These are phyloP conservation scores for Sclerotinia sclerotiorum DNA, from an alignment of 2,329 filamentous ascomycete species.

Conservation along the genomic window DNA sequence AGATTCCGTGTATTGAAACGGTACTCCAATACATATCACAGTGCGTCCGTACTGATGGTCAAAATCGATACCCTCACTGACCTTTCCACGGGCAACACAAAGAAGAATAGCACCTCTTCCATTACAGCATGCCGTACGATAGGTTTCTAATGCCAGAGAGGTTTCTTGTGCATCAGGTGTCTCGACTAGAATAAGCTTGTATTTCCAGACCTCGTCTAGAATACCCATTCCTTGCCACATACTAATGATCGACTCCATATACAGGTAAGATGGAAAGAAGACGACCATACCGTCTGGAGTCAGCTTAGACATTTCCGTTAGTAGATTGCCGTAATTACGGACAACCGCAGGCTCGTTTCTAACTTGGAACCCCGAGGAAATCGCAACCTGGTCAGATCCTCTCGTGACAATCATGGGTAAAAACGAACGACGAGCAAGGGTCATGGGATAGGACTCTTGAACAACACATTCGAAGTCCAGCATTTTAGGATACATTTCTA, in stretches of 20 bases:
- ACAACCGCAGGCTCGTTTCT: slow-evolving; percentile 96
- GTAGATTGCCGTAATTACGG: slow-evolving; percentile 88
- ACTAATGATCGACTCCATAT: slow-evolving; percentile 98
- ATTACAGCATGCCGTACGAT: slow-evolving; percentile 96
- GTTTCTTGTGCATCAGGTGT: slow-evolving; percentile 98
- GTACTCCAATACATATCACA: slow-evolving; percentile 93
- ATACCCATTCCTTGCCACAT: slow-evolving; percentile 99
- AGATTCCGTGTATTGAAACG: slow-evolving; percentile 98
- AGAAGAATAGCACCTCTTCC: slow-evolving; percentile 89
- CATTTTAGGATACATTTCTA: slow-evolving; percentile 99
- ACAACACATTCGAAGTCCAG: slow-evolving; percentile 88
- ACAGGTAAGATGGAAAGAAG: slow-evolving; percentile 97
- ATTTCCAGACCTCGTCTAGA: slow-evolving; percentile 96
- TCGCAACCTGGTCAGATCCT: slow-evolving; percentile 88
- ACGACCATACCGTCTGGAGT: slow-evolving; percentile 98
- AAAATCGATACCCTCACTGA: slow-evolving; percentile 98
- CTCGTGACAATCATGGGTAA: slow-evolving; percentile 96
- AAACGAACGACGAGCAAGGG: slow-evolving; percentile 89
- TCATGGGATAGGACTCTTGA: slow-evolving; percentile 97
- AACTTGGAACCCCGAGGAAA: slow-evolving; percentile 92
- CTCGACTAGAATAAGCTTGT: slow-evolving; percentile 96
- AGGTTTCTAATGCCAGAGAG: slow-evolving; percentile 90
- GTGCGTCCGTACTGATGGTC: slow-evolving; percentile 97
- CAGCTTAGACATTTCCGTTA: slow-evolving; percentile 93
- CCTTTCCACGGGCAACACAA: slow-evolving; percentile 94